Evolutionary conservation across 2,329 filamentous ascomycete species (phyloP), one percentile per base, ranked within the genome.

Genomic region (Endoconidiophora laricicola): DNA sequence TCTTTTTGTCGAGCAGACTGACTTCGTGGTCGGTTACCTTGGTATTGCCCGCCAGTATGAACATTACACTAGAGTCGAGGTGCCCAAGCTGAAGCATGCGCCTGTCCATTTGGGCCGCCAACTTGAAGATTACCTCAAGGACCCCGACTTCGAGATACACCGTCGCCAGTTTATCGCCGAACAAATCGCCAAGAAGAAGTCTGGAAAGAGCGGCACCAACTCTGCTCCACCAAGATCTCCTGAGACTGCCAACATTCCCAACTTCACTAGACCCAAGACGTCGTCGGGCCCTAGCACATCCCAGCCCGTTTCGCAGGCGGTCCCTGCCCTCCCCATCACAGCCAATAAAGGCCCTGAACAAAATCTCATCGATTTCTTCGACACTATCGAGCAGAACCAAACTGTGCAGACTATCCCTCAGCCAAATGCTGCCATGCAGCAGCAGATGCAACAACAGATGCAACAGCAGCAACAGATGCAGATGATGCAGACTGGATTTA

Each of bases 81-180:
- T 98, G 6, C 91, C 91, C 7, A 95, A 94, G 68, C 74, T 98
- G 57, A 96, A 95, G 68, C 91, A 98, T 62, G 91, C 91, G 4
- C 93, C 91, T 1, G 88, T 93, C 1, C 94, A 91, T 60, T 67
- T 98, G 48, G 85, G 86, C 14, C 81, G 81, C 23, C 86, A 94
- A 50, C 73, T 98, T 23, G 87, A 96, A 62, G 91, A 98, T 57
- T 96, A 98, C 61, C 69, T 98, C 43, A 81, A 88, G 55, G 91
- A 98, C 59, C 80, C 86, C 2, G 91, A 98, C 63, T 98, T 98
- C 59, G 91, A 98, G 58, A 75, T 88, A 50, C 91, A 96, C 58
- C 76, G 91, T 54, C 74, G 87, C 57, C 91, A 98, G 62, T 98
- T 94, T 60, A 68, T 96, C 46, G 84, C 86, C 1, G 86, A 94